Conservation (phyloP, 2,329 filamentous ascomycete genomes). For the Fusarium nematophilum region DNA sequence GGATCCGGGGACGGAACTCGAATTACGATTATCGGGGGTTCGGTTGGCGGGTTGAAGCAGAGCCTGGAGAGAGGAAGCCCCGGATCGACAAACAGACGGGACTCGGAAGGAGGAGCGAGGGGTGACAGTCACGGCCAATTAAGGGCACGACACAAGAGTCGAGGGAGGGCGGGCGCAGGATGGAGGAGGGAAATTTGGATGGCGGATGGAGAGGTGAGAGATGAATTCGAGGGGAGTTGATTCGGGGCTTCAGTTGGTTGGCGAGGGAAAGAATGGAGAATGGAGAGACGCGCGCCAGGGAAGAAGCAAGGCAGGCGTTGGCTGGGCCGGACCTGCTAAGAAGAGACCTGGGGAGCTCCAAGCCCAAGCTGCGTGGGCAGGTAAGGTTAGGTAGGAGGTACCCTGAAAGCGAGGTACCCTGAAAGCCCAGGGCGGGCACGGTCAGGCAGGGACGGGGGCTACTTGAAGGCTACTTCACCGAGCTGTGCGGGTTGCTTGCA, state of each 20-base stretch:
- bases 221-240: slow-evolving; percentile 37
- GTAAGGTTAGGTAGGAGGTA: slow-evolving; percentile 27
- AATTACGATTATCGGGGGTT: slow-evolving; percentile 37
- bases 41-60: slow-evolving; percentile 29
- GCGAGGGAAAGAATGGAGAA: slow-evolving; percentile 42
- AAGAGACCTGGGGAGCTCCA: slow-evolving; percentile 12
- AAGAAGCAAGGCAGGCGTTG: slow-evolving; percentile 36
- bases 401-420: slow-evolving; percentile 22
- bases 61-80: slow-evolving; percentile 22
- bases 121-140: slow-evolving; percentile 19
- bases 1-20: slow-evolving; percentile 25
- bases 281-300: slow-evolving; percentile 33
- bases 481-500: not conserved
- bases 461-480: slow-evolving; percentile 16
- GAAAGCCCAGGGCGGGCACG: slow-evolving; percentile 11
- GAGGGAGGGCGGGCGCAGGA: slow-evolving; percentile 18
- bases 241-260: slow-evolving; percentile 35
- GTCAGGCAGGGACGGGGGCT: slow-evolving; percentile 11
- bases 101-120: slow-evolving; percentile 16
- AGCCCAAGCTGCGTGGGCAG: slow-evolving; percentile 14
- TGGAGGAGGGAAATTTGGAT: slow-evolving; percentile 31
- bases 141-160: slow-evolving; percentile 29
- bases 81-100: slow-evolving; percentile 14
- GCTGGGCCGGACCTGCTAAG: slow-evolving; percentile 29
- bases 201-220: slow-evolving; percentile 29